phyloP scores from a whole-genome alignment of 805 yeast species.

The Metschnikowia lachancei region DNA sequence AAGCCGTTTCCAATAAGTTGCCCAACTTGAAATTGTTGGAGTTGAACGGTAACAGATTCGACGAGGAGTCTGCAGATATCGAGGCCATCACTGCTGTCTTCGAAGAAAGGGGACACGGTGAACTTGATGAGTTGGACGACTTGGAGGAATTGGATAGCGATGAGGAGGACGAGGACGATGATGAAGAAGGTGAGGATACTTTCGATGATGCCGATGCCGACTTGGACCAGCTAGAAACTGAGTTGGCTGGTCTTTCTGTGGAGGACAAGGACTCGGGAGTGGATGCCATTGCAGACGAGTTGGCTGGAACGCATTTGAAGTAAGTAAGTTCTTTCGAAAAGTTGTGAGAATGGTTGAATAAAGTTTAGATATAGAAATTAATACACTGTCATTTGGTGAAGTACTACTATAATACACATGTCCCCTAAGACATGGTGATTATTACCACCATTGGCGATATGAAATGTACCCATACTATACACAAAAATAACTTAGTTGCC shows the following conservation, averaged over 20 bases:
- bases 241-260: conserved; percentile 37
- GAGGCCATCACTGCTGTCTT: conserved; percentile 61
- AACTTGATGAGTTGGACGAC: conserved; percentile 90
- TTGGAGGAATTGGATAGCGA: conserved; percentile 79
- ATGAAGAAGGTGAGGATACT: conserved; percentile 44
- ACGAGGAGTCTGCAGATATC: conserved; percentile 77
- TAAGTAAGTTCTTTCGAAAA: neutral
- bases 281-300: conserved; percentile 55
- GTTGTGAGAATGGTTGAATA: no score
- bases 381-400: neutral
- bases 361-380: neutral
- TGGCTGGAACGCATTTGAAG: conserved; percentile 53
- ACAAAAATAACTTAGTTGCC: neutral
- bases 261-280: conserved; percentile 43
- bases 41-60: conserved; percentile 89
- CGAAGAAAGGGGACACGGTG: conserved; percentile 72
- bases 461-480: no score
- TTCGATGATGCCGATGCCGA: conserved; percentile 54
- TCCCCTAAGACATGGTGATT: no score
- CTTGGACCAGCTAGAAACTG: conserved; percentile 50
- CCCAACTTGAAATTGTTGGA: conserved; percentile 66
- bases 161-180: conserved; percentile 61
- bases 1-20: conserved; percentile 52
- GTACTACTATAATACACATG: no score
- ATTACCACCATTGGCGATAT: no score